phyloP scores from a whole-genome alignment of 2,329 filamentous ascomycete genomes.

The Erysiphe neolycopersici region DNA sequence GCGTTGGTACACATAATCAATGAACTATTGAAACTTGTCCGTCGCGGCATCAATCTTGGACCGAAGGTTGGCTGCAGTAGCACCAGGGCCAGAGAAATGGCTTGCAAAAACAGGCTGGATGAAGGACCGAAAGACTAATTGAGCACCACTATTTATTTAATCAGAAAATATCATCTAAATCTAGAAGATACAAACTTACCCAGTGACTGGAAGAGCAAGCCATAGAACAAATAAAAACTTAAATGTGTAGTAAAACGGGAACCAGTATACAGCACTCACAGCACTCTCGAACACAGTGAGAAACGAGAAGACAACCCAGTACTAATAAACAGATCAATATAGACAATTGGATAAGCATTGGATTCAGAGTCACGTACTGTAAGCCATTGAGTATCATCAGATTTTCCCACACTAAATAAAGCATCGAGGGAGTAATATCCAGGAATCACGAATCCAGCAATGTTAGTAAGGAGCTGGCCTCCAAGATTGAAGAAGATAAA shows the following conservation, averaged over 20 bases:
- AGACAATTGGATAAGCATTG: background rate
- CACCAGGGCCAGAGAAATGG: conserved; percentile 49
- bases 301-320: conserved; percentile 70
- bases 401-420: conserved; percentile 42
- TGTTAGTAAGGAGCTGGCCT: conserved; percentile 66
- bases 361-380: conserved; percentile 24
- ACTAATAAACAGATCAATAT: conserved; percentile 20
- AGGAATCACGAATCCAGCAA: conserved; percentile 59
- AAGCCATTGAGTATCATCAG: conserved; percentile 61
- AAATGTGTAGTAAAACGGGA: conserved; percentile 99
- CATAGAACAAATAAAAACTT: conserved; percentile 95
- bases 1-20: too few species aligned
- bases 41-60: conserved; percentile 44
- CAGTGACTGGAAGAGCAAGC: conserved; percentile 86
- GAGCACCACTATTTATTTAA: conserved; percentile 44
- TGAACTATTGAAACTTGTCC: background rate
- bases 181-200: conserved; percentile 29
- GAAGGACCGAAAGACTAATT: conserved; percentile 92
- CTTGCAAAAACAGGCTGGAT: conserved; percentile 72
- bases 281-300: conserved; percentile 66
- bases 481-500: conserved; percentile 82
- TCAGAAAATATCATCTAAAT: conserved; percentile 1
- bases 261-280: conserved; percentile 72
- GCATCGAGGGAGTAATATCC: conserved; percentile 64
- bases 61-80: conserved; percentile 65